Percentiles rank a stretch among this genome's conserved stretches.
Evolutionary conservation across 345 rosid species (phyloP).

Genomic region (Gossypium sturtianum): DNA sequence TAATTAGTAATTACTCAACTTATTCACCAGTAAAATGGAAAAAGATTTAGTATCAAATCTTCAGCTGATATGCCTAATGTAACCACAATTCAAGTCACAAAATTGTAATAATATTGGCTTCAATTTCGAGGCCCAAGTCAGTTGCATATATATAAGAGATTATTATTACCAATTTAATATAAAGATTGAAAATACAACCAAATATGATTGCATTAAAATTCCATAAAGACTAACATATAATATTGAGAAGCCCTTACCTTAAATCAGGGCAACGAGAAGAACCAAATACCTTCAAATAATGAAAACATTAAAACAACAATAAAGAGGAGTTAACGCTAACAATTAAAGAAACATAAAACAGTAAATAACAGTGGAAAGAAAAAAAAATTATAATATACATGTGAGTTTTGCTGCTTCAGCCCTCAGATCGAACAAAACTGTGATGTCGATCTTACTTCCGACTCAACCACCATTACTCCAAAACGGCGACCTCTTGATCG

Average conservation of each 20-base stretch:
- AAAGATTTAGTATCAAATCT: too few relatives aligned
- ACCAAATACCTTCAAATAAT: conserved; percentile 27
- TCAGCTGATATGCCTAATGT: too few relatives aligned
- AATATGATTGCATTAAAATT: too few relatives aligned
- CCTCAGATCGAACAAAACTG: conserved; percentile 15
- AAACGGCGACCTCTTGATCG: conserved; percentile 80
- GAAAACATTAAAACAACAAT: conserved; percentile 13
- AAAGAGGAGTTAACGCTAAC: conserved; percentile 9
- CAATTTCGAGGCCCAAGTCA: too few relatives aligned
- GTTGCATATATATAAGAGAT: too few relatives aligned
- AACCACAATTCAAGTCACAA: too few relatives aligned
- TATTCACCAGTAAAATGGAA: too few relatives aligned
- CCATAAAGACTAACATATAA: conserved; percentile 13
- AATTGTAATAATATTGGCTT: too few relatives aligned
- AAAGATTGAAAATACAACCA: too few relatives aligned
- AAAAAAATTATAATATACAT: conserved; percentile 49
- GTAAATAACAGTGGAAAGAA: conserved; percentile 21
- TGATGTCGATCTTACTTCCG: conserved; percentile 16
- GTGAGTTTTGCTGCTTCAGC: conserved; percentile 14
- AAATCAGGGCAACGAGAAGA: conserved; percentile 9
- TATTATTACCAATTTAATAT: too few relatives aligned
- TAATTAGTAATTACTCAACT: too few relatives aligned
- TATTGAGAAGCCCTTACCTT: conserved; percentile 5
- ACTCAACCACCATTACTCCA: conserved; percentile 43
- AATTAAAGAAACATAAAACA: conserved; percentile 17